Evolutionary conservation across 805 yeast species (phyloP).

Genomic region (Komagataella ulmi): DNA sequence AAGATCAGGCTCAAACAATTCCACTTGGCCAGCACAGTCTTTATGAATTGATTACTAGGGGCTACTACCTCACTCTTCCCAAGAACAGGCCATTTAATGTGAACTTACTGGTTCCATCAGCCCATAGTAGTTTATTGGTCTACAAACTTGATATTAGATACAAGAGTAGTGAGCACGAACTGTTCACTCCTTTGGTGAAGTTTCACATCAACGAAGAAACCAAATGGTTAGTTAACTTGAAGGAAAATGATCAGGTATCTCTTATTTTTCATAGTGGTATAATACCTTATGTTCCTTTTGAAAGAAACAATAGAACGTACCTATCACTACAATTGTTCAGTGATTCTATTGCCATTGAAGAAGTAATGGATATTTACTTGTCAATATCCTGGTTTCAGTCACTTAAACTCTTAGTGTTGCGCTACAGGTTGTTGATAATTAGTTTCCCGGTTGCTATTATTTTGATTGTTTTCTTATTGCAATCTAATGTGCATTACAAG

Average conservation of each 20-base stretch:
- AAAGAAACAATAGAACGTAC: conserved; percentile 9
- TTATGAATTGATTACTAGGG: conserved; percentile 22
- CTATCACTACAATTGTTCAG: conserved; percentile 36
- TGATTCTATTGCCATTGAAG: conserved; percentile 20
- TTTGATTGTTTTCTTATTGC: conserved; percentile 37
- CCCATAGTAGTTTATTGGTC: conserved; percentile 50
- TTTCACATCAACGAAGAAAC: conserved; percentile 43
- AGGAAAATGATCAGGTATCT: conserved; percentile 22
- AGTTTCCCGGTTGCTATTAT: conserved; percentile 56
- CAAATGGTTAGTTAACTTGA: conserved; percentile 59
- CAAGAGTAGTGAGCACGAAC: conserved; percentile 11
- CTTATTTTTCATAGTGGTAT: conserved; percentile 39
- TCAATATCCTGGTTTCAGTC: conserved; percentile 45
- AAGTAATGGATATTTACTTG: conserved; percentile 24
- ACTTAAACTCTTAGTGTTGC: conserved; percentile 52
- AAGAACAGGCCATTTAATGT: conserved; percentile 28
- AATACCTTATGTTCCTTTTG: conserved; percentile 37
- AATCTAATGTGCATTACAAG: conserved; percentile 30
- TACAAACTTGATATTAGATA: conserved; percentile 24
- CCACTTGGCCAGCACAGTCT: conserved; percentile 18
- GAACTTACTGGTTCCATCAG: conserved; percentile 36
- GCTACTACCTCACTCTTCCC: conserved; percentile 28
- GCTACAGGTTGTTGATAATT: conserved; percentile 67
- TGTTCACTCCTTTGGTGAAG: conserved; percentile 50
- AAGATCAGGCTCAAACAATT: conserved; percentile 10